Percentiles rank a stretch among this genome's conserved stretches.
Evolutionary conservation across 140 eudicot genomes (phyloP).

Genomic region (Erigeron philadelphicus): DNA sequence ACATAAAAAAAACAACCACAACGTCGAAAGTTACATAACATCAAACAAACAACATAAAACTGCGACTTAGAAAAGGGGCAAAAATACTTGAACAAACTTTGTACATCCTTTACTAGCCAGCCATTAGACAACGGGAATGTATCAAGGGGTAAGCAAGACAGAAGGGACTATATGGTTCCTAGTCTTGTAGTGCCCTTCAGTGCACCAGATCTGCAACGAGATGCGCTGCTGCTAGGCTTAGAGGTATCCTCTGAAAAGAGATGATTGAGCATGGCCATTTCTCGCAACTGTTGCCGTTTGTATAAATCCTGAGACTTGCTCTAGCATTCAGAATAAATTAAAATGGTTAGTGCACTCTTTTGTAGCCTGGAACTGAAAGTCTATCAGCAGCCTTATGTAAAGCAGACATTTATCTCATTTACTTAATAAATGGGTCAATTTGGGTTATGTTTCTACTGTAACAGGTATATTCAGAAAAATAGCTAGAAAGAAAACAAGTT

Average conservation of each 20-base stretch:
- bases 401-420: no score
- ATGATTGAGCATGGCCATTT: slow-evolving; percentile 55
- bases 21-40: slow-evolving; percentile 5
- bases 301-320: slow-evolving; percentile 55
- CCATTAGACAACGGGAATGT: background rate
- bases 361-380: background rate
- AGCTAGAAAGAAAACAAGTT: no score
- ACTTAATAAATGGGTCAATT: no score
- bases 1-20: background rate
- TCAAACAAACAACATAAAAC: slow-evolving; percentile 7
- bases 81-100: background rate
- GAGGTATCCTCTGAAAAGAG: slow-evolving; percentile 47
- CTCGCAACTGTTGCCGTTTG: slow-evolving; percentile 62
- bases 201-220: slow-evolving; percentile 48
- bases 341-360: background rate
- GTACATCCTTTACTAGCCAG: background rate
- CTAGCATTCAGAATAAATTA: slow-evolving; percentile 25
- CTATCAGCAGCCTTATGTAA: background rate
- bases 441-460: background rate
- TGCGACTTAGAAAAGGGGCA: background rate
- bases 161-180: slow-evolving; percentile 11
- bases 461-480: no score
- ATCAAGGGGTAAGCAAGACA: slow-evolving; percentile 1
- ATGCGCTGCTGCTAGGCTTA: slow-evolving; percentile 50
- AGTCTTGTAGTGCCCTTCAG: slow-evolving; percentile 55